phyloP scores from a whole-genome alignment of 176 grass and related monocot genomes.

The Paspalum notatum region DNA sequence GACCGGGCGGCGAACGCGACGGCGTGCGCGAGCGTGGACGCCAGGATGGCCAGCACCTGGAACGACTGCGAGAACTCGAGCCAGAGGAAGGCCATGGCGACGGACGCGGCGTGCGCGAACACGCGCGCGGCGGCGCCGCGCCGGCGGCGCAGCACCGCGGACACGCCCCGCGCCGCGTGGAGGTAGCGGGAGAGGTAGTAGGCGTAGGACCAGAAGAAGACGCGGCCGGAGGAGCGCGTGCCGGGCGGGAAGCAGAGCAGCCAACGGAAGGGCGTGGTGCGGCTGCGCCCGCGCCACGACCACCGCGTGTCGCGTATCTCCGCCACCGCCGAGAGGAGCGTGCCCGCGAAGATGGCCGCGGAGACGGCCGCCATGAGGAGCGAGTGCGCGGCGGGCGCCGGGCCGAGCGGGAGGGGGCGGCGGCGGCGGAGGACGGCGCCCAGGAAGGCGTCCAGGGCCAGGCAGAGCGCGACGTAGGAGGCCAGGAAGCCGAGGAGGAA shows the following conservation, averaged over 20 bases:
- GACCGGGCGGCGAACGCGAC: constrained; percentile 57
- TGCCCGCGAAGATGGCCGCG: constrained; percentile 61
- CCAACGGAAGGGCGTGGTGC: constrained; percentile 76
- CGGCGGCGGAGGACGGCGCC: not conserved
- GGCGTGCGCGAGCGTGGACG: constrained; percentile 68
- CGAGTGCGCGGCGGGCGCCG: constrained; percentile 62
- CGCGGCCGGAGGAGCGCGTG: constrained; percentile 74
- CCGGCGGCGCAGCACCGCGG: constrained; percentile 53
- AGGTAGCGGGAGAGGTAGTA: constrained; percentile 98
- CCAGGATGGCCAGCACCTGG: constrained; percentile 92
- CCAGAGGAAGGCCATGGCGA: constrained; percentile 97
- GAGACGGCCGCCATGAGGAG: constrained; percentile 70
- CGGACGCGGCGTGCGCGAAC: constrained; percentile 66
- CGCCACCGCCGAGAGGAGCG: constrained; percentile 64
- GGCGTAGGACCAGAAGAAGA: constrained; percentile 99
- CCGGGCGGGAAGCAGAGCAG: constrained; percentile 89
- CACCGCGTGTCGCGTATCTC: constrained; percentile 94
- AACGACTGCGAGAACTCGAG: constrained; percentile 99
- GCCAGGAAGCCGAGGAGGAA: constrained; percentile 70
- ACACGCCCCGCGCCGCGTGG: constrained; percentile 67
- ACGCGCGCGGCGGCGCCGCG: constrained; percentile 35
- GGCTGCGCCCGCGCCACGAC: constrained; percentile 80
- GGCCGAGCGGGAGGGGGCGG: constrained; percentile 62
- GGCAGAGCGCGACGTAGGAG: constrained; percentile 54
- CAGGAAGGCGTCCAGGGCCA: constrained; percentile 43